These are phyloP conservation scores for Hymenotorrendiella dingleyae DNA, from an alignment of 2,329 filamentous ascomycete species.

Conservation along the genomic window DNA sequence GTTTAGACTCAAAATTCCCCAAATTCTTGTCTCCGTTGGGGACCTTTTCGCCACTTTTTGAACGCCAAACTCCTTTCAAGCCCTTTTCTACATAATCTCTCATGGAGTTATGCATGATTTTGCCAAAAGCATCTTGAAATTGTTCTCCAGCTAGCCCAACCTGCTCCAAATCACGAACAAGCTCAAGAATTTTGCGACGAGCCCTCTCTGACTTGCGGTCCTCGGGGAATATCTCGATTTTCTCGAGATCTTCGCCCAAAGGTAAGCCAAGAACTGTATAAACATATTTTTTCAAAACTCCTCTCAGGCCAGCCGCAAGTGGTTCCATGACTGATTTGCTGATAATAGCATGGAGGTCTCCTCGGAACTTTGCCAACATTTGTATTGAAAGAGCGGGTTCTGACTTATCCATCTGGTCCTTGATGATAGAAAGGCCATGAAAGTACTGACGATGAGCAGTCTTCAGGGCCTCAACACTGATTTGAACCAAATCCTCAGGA, in stretches of 20 bases:
- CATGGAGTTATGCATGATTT: conserved; percentile 63
- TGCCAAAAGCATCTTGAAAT: conserved; percentile 66
- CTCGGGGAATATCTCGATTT: conserved; percentile 16
- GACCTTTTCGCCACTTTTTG: background rate
- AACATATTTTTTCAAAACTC: conserved; percentile 48
- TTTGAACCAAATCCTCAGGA: conserved; percentile 41
- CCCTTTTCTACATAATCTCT: conserved; percentile 54
- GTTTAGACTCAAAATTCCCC: conserved; percentile 18
- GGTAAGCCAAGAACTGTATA: conserved; percentile 39
- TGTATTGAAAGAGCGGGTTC: conserved; percentile 31
- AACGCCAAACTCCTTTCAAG: conserved; percentile 57
- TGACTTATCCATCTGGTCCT: conserved; percentile 39
- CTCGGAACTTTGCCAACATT: conserved; percentile 46
- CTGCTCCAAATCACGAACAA: conserved; percentile 54
- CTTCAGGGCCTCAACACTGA: conserved; percentile 52
- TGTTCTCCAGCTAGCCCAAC: conserved; percentile 64
- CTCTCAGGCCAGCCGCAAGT: conserved; percentile 48
- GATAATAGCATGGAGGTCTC: conserved; percentile 59
- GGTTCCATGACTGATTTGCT: conserved; percentile 54
- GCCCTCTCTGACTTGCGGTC: conserved; percentile 32
- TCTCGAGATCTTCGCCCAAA: conserved; percentile 4
- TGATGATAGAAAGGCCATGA: conserved; percentile 47
- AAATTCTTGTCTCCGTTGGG: background rate
- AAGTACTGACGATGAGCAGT: conserved; percentile 53
- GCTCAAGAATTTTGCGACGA: conserved; percentile 45